A percentile compares a stretch with the other conserved stretches of the same genome.
Conservation (phyloP, 345 rosid species). For the Corchorus olitorius region DNA sequence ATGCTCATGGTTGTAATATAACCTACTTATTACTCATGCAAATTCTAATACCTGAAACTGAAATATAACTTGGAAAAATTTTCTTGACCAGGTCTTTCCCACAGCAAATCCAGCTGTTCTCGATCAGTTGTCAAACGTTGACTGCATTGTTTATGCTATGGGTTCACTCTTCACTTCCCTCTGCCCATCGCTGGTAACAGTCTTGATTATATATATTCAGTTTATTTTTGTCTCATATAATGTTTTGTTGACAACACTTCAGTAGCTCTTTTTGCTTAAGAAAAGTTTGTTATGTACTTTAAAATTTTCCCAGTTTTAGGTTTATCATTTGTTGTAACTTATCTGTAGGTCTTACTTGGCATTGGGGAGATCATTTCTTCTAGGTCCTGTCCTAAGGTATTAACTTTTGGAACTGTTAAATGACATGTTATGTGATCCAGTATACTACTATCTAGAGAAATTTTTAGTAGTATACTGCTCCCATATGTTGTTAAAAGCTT, state of each 20-base stretch:
- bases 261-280: no score
- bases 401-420: constrained; percentile 32
- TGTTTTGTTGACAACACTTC: no score
- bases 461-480: no score
- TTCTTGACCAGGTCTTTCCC: constrained; percentile 72
- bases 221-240: no score
- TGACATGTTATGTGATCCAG: no score
- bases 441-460: no score
- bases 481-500: neutral
- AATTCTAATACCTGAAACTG: neutral
- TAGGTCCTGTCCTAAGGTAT: constrained; percentile 80
- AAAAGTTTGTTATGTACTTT: no score
- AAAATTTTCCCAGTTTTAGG: no score
- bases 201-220: neutral
- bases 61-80: neutral
- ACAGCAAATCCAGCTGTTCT: constrained; percentile 68
- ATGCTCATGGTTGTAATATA: neutral
- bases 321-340: no score
- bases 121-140: constrained; percentile 77
- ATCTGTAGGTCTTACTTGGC: constrained; percentile 60
- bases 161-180: constrained; percentile 95
- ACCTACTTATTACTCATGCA: neutral
- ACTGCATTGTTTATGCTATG: constrained; percentile 94
- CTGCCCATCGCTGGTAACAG: constrained; percentile 85
- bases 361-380: constrained; percentile 85